These are phyloP conservation scores for Dryas alaskensis DNA, from an alignment of 306 rosid genomes.

Conservation along the genomic window DNA sequence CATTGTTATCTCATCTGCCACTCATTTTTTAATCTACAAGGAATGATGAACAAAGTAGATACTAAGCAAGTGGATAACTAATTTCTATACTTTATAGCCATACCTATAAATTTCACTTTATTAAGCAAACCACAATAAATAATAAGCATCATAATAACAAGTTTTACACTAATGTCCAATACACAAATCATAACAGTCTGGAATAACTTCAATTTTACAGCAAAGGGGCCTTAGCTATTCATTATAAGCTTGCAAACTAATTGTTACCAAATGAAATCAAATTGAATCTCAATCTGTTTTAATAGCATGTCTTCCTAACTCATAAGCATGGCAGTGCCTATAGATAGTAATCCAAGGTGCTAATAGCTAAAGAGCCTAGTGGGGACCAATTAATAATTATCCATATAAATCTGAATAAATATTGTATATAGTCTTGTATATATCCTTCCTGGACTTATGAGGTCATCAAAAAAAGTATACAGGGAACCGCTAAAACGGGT, in stretches of 20 bases:
- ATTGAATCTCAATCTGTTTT: background rate
- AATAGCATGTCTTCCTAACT: too few species aligned
- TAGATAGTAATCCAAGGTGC: too few species aligned
- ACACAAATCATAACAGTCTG: too few species aligned
- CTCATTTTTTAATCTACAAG: background rate
- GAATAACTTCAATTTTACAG: background rate
- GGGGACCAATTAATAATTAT: background rate
- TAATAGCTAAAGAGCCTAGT: too few species aligned
- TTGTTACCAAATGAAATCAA: background rate
- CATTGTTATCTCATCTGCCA: background rate
- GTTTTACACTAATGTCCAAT: too few species aligned
- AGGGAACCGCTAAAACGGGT: constrained; percentile 1
- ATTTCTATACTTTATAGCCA: too few species aligned
- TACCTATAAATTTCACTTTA: background rate
- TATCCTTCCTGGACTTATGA: background rate
- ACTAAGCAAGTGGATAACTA: background rate
- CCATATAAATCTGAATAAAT: background rate
- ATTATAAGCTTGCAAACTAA: background rate
- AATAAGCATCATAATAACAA: background rate
- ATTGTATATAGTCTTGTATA: too few species aligned
- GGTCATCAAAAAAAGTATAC: background rate
- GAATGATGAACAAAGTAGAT: background rate
- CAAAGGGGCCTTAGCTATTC: background rate
- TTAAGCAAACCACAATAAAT: background rate
- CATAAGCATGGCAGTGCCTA: too few species aligned